Conservation (phyloP, 192 early-diverging fungal species). For the Lobosporangium transversale region DNA sequence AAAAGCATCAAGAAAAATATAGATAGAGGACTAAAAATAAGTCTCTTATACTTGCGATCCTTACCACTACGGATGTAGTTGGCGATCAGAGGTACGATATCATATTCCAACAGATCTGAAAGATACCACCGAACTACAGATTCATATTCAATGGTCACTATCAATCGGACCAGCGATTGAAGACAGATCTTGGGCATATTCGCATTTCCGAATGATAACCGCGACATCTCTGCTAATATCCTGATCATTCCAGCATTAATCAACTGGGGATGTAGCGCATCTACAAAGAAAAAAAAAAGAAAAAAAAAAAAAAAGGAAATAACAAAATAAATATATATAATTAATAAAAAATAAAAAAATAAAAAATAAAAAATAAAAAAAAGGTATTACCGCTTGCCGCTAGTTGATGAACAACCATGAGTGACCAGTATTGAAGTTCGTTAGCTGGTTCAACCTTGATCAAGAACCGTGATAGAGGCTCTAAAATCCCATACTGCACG, state of each 20-base stretch:
- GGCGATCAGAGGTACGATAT: constrained; percentile 74
- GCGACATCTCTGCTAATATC: constrained; percentile 70
- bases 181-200: constrained; percentile 87
- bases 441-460: constrained; percentile 66
- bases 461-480: constrained; percentile 66
- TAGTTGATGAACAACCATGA: constrained; percentile 81
- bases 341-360: not conserved
- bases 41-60: no score
- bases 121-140: constrained; percentile 61
- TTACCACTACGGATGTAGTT: constrained; percentile 74
- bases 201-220: constrained; percentile 83
- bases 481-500: constrained; percentile 69
- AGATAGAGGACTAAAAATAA: no score
- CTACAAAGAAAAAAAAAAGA: constrained; percentile 1
- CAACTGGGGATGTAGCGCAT: constrained; percentile 16
- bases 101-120: constrained; percentile 64
- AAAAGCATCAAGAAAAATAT: no score
- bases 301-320: not conserved
- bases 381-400: constrained; percentile 63
- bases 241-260: constrained; percentile 59
- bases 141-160: constrained; percentile 63
- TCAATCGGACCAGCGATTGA: constrained; percentile 76
- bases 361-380: not conserved
- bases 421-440: constrained; percentile 83
- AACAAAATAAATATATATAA: not conserved